phyloP scores from a whole-genome alignment of 2,329 filamentous ascomycete species.

The Tolypocladium endophyticum region DNA sequence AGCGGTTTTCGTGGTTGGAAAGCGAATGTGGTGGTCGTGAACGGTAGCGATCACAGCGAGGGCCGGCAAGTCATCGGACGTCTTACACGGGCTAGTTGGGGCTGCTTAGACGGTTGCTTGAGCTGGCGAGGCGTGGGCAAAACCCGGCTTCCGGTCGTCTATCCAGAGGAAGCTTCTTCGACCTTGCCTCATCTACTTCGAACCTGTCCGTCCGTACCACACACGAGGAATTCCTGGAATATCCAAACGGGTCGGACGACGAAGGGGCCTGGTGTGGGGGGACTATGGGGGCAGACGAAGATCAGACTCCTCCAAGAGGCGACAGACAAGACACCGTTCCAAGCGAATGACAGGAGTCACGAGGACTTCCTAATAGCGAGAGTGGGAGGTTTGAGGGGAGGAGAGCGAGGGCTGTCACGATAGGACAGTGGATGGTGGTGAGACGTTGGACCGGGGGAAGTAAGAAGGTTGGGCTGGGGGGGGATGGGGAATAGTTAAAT shows the following conservation, averaged over 20 bases:
- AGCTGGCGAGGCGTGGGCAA: neutral
- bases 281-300: slow-evolving; percentile 7
- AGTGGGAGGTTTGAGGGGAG: slow-evolving; percentile 14
- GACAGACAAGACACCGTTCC: slow-evolving; percentile 35
- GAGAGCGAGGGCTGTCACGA: slow-evolving; percentile 2
- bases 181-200: neutral
- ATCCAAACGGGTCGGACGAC: neutral
- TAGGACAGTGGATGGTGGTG: slow-evolving; percentile 1
- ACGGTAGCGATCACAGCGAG: slow-evolving; percentile 4
- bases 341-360: slow-evolving; percentile 69
- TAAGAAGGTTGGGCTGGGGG: slow-evolving; percentile 1
- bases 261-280: neutral
- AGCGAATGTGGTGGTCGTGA: slow-evolving; percentile 22
- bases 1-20: slow-evolving; percentile 6
- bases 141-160: neutral
- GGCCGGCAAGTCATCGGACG: neutral
- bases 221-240: neutral
- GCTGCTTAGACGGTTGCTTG: neutral
- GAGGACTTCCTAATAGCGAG: slow-evolving; percentile 55
- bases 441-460: slow-evolving; percentile 3
- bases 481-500: slow-evolving; percentile 7
- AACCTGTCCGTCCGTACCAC: neutral
- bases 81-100: neutral
- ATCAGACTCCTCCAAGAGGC: slow-evolving; percentile 26
- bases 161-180: neutral